Conservation (phyloP, 2,329 filamentous ascomycete genomes). For the Alternaria rosae region DNA sequence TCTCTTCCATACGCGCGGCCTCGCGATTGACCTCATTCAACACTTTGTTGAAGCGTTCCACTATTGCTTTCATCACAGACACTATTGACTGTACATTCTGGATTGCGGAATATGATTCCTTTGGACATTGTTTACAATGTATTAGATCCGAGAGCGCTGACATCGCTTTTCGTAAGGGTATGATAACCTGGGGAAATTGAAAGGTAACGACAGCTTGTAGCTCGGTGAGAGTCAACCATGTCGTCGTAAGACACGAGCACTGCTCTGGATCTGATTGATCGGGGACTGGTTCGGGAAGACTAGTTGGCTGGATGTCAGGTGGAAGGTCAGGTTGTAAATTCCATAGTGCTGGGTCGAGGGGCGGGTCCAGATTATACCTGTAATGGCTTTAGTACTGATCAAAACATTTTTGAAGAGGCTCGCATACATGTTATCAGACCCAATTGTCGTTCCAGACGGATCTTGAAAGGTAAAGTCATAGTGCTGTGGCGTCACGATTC, state of each 20-base stretch:
- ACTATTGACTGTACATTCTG: slow-evolving; percentile 56
- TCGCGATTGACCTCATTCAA: slow-evolving; percentile 53
- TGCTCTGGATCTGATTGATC: slow-evolving; percentile 20
- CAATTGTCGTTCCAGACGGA: slow-evolving; percentile 7
- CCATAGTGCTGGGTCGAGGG: slow-evolving; percentile 42
- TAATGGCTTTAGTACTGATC: neutral
- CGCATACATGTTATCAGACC: slow-evolving; percentile 24
- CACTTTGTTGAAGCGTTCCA: slow-evolving; percentile 52
- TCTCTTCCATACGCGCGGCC: slow-evolving; percentile 39
- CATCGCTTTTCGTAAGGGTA: slow-evolving; percentile 53
- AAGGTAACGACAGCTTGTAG: slow-evolving; percentile 50
- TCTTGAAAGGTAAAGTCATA: slow-evolving; percentile 12
- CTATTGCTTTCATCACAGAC: slow-evolving; percentile 52
- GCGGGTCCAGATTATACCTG: slow-evolving; percentile 22
- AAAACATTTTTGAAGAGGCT: neutral
- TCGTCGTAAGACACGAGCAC: slow-evolving; percentile 57
- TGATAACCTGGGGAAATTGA: slow-evolving; percentile 54
- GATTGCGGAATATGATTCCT: slow-evolving; percentile 51
- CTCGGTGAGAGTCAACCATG: slow-evolving; percentile 54
- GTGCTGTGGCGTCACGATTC: slow-evolving; percentile 8
- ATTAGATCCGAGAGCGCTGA: slow-evolving; percentile 50
- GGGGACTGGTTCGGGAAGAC: slow-evolving; percentile 1
- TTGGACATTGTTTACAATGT: slow-evolving; percentile 53
- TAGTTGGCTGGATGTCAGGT: neutral
- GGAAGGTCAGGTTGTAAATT: slow-evolving; percentile 10